Percentiles rank a stretch among this genome's conserved stretches.
phyloP scores from a whole-genome alignment of 148 eudicot species.

The Polygonum aviculare region DNA sequence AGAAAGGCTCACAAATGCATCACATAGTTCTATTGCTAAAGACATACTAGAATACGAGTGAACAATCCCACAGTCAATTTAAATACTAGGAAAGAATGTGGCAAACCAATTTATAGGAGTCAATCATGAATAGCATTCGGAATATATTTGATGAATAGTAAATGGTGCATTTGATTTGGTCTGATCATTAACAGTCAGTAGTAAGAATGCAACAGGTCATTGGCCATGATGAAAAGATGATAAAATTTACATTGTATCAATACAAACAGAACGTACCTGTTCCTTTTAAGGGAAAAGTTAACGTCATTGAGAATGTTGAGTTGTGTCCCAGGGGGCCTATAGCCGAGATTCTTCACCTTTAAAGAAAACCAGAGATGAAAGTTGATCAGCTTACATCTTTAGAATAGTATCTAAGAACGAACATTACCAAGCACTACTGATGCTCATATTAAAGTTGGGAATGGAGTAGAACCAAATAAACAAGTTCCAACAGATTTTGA shows the following conservation, averaged over 20 bases:
- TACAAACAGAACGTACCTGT: slow-evolving; percentile 35
- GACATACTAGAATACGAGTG: not conserved
- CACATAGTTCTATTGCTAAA: not conserved
- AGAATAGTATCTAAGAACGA: not conserved
- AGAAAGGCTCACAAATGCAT: not conserved
- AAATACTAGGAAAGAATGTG: not conserved
- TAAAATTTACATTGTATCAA: slow-evolving; percentile 2
- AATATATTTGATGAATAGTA: not conserved
- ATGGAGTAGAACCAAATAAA: not conserved
- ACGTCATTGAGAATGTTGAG: slow-evolving; percentile 54
- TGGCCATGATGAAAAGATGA: not conserved
- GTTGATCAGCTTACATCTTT: not conserved
- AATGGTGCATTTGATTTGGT: not conserved
- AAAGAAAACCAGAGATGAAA: slow-evolving; percentile 14
- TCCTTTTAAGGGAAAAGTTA: slow-evolving; percentile 57
- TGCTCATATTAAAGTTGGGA: not conserved
- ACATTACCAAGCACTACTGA: not conserved
- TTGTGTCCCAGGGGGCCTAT: slow-evolving; percentile 81
- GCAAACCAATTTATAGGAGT: not conserved
- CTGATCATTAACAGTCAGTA: not conserved
- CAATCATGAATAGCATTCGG: not conserved
- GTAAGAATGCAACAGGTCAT: not conserved
- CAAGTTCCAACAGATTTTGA: not conserved
- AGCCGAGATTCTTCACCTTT: slow-evolving; percentile 63
- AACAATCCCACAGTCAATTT: not conserved